These are phyloP conservation scores for Geosmithia flava DNA, from an alignment of 2,329 filamentous ascomycete genomes.

Conservation along the genomic window DNA sequence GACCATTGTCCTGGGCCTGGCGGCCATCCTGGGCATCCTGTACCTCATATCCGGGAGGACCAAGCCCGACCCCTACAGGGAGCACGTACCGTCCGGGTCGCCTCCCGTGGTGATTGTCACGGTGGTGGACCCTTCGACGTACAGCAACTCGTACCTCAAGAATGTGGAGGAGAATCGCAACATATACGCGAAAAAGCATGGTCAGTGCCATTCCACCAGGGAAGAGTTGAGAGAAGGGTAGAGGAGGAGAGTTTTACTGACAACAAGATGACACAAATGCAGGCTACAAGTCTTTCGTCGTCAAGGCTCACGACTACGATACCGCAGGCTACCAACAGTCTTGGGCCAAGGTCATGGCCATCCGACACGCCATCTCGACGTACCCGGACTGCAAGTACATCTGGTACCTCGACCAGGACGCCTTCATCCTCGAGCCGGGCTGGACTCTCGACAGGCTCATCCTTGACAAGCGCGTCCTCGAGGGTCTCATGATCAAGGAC, in stretches of 20 bases:
- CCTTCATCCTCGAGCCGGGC: conserved; percentile 77
- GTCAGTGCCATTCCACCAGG: conserved; percentile 33
- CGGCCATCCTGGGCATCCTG: conserved; percentile 45
- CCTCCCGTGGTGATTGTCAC: conserved; percentile 71
- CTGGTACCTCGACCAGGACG: conserved; percentile 77
- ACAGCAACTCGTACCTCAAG: conserved; percentile 55
- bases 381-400: conserved; percentile 69
- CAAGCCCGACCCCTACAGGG: conserved; percentile 15
- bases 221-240: background rate
- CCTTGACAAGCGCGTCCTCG: conserved; percentile 53
- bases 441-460: conserved; percentile 60
- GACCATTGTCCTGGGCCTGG: conserved; percentile 38
- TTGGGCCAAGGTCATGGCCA: conserved; percentile 72
- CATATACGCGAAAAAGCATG: conserved; percentile 76
- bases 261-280: conserved; percentile 3
- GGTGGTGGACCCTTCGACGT: conserved; percentile 56
- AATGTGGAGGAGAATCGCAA: conserved; percentile 72
- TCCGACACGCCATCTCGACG: conserved; percentile 77
- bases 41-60: conserved; percentile 39
- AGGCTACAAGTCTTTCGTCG: conserved; percentile 84
- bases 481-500: conserved; percentile 73
- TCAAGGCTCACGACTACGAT: conserved; percentile 64
- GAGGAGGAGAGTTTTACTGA: background rate
- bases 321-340: conserved; percentile 45
- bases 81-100: conserved; percentile 35